phyloP scores from a whole-genome alignment of 75 land plant genomes.

The Larix kaempferi region DNA sequence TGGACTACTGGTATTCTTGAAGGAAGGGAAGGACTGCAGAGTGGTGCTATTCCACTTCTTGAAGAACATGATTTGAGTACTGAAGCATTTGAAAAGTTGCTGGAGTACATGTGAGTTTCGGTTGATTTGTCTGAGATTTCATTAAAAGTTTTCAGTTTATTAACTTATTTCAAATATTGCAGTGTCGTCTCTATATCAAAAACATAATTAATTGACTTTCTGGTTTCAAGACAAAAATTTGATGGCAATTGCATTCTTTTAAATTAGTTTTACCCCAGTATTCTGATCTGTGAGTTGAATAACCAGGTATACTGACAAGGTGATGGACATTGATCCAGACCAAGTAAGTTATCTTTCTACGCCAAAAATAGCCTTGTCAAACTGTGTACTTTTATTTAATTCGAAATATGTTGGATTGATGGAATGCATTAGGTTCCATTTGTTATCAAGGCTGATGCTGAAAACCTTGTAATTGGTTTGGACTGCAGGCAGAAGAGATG shows the following conservation, averaged over 20 bases:
- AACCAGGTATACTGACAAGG: conserved; percentile 78
- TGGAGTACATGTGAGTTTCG: conserved; percentile 85
- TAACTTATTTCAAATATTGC: too few species aligned
- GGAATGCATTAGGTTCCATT: background rate
- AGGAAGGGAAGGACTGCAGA: conserved; percentile 24
- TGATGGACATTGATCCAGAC: conserved; percentile 73
- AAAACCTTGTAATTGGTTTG: background rate
- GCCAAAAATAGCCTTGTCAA: background rate
- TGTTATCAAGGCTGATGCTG: background rate
- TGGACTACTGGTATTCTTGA: conserved; percentile 59
- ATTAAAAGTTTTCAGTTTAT: background rate
- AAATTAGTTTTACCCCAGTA: background rate
- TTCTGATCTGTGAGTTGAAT: background rate
- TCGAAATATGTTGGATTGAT: background rate
- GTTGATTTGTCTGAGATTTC: background rate
- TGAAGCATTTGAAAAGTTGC: conserved; percentile 80
- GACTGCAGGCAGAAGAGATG: conserved; percentile 80
- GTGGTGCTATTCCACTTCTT: conserved; percentile 52
- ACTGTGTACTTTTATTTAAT: background rate
- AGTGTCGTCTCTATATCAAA: too few species aligned
- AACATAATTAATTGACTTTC: too few species aligned
- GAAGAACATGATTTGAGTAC: conserved; percentile 79
- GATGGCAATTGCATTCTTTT: background rate
- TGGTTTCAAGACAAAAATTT: background rate
- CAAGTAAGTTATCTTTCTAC: conserved; percentile 46